These are phyloP conservation scores for Nitzschia putrida DNA, from an alignment of 108 stramenopile species.

Conservation along the genomic window DNA sequence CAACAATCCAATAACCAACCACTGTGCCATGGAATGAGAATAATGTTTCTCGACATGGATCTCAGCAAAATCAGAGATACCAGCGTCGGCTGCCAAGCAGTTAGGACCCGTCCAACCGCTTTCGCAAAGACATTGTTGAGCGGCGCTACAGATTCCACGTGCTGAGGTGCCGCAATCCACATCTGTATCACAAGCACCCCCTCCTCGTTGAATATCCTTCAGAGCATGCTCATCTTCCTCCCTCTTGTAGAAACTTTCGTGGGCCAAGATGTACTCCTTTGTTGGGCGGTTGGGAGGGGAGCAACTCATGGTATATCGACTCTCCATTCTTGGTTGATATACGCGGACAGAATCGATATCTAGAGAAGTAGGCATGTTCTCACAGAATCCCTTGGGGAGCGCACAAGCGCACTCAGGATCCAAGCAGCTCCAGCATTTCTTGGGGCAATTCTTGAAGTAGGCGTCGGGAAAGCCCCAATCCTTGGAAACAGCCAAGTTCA, in stretches of 20 bases:
- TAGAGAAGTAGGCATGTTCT: conserved; percentile 78
- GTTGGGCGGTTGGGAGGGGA: conserved; percentile 74
- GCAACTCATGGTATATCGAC: conserved; percentile 69
- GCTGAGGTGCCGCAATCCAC: conserved; percentile 54
- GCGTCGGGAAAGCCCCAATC: conserved; percentile 83
- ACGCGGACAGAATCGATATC: conserved; percentile 85
- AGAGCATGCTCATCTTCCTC: conserved; percentile 58
- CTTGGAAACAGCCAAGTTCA: conserved; percentile 77
- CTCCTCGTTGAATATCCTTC: conserved; percentile 52
- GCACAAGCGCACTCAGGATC: conserved; percentile 81
- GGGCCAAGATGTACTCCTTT: conserved; percentile 70
- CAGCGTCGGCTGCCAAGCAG: conserved; percentile 5
- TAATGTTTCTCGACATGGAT: background rate
- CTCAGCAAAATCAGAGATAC: background rate
- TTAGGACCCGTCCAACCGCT: conserved; percentile 11
- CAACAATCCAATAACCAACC: background rate
- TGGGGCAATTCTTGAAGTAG: conserved; percentile 67
- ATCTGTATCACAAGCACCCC: conserved; percentile 44
- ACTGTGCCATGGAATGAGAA: background rate
- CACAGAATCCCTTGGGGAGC: conserved; percentile 78
- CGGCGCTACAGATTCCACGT: conserved; percentile 1
- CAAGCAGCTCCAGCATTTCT: conserved; percentile 75
- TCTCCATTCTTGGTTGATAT: conserved; percentile 74
- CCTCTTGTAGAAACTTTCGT: conserved; percentile 67
- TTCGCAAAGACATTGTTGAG: conserved; percentile 1